phyloP scores from a whole-genome alignment of 208 protist species.

The Trichomonas gallinae region DNA sequence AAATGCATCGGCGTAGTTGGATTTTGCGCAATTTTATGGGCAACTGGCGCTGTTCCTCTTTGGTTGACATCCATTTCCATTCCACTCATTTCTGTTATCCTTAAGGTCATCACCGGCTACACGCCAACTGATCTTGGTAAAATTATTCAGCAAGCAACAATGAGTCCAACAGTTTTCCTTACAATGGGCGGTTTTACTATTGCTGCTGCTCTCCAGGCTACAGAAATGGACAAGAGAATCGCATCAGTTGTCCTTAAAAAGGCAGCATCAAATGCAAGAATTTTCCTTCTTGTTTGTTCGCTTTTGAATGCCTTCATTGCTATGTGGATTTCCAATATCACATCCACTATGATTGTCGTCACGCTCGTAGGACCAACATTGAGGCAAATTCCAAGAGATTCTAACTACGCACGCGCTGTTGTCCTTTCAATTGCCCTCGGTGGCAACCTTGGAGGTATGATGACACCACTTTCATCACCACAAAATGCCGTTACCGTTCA shows the following conservation, averaged over 20 bases:
- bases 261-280: background rate
- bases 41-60: background rate
- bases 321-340: slow-evolving; percentile 20
- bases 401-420: background rate
- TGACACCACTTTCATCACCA: slow-evolving; percentile 6
- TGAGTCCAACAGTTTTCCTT: background rate
- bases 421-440: background rate
- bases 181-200: slow-evolving; percentile 15
- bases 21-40: background rate
- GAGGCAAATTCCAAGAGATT: background rate
- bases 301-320: background rate
- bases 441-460: slow-evolving; percentile 9
- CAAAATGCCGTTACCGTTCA: slow-evolving; percentile 8
- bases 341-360: background rate
- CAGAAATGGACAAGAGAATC: slow-evolving; percentile 8
- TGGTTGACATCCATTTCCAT: background rate
- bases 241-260: background rate
- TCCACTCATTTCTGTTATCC: background rate
- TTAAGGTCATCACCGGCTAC: background rate
- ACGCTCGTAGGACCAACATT: background rate
- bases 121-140: background rate
- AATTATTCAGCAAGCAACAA: background rate
- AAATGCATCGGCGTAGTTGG: background rate
- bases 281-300: background rate
- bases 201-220: background rate